phyloP scores from a whole-genome alignment of 352 stramenopile species.

The Blastocystis sp. region DNA sequence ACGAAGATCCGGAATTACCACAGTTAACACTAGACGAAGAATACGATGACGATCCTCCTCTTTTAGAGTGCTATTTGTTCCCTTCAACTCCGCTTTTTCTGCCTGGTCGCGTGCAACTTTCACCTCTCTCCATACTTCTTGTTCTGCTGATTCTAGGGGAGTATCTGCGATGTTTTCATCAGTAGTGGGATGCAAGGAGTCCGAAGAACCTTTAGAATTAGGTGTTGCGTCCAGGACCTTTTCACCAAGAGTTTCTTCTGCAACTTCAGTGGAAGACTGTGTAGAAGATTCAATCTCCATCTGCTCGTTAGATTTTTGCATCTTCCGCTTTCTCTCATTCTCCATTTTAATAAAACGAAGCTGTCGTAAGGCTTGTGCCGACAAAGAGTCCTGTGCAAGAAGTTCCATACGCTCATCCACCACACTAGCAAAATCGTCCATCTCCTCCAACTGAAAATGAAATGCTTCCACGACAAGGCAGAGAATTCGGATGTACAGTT shows the following conservation, averaged over 20 bases:
- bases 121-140: neutral
- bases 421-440: neutral
- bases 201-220: neutral
- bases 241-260: too few relatives aligned
- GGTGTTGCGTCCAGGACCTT: too few relatives aligned
- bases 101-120: neutral
- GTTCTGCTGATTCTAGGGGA: neutral
- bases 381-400: slow-evolving; percentile 12
- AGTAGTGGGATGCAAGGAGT: neutral
- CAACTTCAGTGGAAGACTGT: neutral
- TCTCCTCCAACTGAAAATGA: slow-evolving; percentile 12
- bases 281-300: neutral
- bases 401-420: neutral
- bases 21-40: neutral
- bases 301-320: neutral
- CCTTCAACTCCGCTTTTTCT: neutral
- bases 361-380: neutral
- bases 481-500: slow-evolving; percentile 46
- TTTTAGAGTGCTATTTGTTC: neutral
- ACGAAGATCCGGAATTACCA: slow-evolving; percentile 42
- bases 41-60: neutral
- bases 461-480: slow-evolving; percentile 31
- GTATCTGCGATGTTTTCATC: neutral
- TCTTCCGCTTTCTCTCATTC: neutral
- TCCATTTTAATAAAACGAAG: slow-evolving; percentile 4